These are phyloP conservation scores for Tetrahymena elliotti DNA, from an alignment of 73 alveolate genomes.

Conservation along the genomic window DNA sequence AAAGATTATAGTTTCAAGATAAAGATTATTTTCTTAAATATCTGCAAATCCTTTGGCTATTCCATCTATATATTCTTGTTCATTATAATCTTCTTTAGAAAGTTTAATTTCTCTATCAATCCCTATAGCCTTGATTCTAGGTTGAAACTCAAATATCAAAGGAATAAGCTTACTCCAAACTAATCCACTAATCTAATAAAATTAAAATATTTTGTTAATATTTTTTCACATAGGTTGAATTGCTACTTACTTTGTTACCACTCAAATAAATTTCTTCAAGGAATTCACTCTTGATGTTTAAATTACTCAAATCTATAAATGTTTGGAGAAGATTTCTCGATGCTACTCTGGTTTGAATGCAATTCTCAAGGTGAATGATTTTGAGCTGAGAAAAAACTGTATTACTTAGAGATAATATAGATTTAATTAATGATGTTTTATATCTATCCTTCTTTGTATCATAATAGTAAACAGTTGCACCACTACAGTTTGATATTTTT, in stretches of 20 bases:
- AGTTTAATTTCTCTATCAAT: not conserved
- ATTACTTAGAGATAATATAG: not conserved
- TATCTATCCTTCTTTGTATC: not conserved
- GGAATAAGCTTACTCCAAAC: not conserved
- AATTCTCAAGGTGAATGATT: not conserved
- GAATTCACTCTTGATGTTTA: not conserved
- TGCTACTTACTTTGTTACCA: not conserved
- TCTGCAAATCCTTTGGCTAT: not conserved
- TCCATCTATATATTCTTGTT: not conserved
- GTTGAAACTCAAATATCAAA: not conserved
- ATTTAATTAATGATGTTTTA: not conserved
- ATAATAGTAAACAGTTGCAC: not conserved
- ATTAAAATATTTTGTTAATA: not conserved
- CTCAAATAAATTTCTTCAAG: not conserved
- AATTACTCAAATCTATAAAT: not conserved
- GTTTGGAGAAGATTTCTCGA: not conserved
- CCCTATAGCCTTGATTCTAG: not conserved
- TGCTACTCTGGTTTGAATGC: not conserved
- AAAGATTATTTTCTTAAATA: not conserved
- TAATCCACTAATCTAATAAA: not conserved
- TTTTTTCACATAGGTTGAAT: too few relatives aligned
- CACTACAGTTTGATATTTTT: not conserved
- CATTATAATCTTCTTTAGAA: not conserved
- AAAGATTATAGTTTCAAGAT: not conserved
- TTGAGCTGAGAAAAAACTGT: not conserved